Evolutionary conservation across 176 grass and related monocot genomes (phyloP).

Genomic region (Aechmea fasciata): DNA sequence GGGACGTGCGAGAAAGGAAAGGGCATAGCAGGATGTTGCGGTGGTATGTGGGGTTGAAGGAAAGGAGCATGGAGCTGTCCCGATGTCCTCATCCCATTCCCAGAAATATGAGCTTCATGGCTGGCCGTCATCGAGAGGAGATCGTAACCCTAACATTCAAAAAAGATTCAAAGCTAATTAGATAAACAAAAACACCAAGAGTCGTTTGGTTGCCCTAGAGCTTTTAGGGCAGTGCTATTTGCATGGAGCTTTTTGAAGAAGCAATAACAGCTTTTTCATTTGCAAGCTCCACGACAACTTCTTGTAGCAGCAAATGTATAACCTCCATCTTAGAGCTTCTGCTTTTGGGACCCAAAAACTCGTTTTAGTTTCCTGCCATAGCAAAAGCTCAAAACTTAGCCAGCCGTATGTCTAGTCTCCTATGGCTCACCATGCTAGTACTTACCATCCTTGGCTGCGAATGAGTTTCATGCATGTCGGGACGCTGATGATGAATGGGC

Average conservation of each 20-base stretch:
- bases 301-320: too few species aligned
- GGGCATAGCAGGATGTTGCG: not conserved
- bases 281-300: too few species aligned
- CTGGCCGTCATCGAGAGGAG: constrained; percentile 14
- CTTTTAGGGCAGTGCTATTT: too few species aligned
- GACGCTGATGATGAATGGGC: not conserved
- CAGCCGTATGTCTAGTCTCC: too few species aligned
- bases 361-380: too few species aligned
- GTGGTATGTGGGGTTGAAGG: constrained; percentile 23
- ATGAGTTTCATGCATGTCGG: constrained; percentile 27
- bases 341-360: too few species aligned
- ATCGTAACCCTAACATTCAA: constrained; percentile 1
- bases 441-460: not conserved
- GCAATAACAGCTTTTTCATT: too few species aligned
- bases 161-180: not conserved
- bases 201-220: too few species aligned
- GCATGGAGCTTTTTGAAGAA: too few species aligned
- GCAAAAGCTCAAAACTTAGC: too few species aligned
- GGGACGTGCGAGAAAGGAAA: constrained; percentile 19
- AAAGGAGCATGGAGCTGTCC: constrained; percentile 31
- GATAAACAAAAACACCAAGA: not conserved
- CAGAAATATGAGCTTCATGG: not conserved
- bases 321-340: too few species aligned
- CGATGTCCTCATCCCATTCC: not conserved
- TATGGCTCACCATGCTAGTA: not conserved